These are phyloP conservation scores for Populus euphratica DNA, from an alignment of 345 rosid genomes.

Conservation along the genomic window DNA sequence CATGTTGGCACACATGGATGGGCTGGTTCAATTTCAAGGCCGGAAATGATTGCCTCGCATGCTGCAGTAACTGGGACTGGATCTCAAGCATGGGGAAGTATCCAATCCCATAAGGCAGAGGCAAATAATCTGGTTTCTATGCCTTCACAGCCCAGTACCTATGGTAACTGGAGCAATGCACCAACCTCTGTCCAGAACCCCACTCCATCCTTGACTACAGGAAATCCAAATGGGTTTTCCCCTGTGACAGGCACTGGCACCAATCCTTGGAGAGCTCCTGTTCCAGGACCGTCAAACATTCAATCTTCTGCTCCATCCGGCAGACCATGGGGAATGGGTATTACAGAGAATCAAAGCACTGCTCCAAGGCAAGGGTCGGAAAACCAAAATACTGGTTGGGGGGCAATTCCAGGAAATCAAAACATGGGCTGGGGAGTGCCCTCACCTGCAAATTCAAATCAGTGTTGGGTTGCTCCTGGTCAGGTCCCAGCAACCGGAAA, in stretches of 20 bases:
- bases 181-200: constrained; percentile 40
- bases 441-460: constrained; percentile 44
- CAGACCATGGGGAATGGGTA: constrained; percentile 50
- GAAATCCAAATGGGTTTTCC: constrained; percentile 34
- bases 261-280: constrained; percentile 62
- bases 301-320: constrained; percentile 40
- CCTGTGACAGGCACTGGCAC: constrained; percentile 42
- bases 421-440: constrained; percentile 66
- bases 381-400: constrained; percentile 56
- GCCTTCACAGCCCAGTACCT: constrained; percentile 33
- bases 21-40: constrained; percentile 41
- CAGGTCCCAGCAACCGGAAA: constrained; percentile 48
- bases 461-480: constrained; percentile 46
- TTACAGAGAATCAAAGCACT: constrained; percentile 32
- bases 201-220: constrained; percentile 31
- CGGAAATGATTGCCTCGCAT: constrained; percentile 33
- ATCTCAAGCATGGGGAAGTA: constrained; percentile 51
- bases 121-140: constrained; percentile 21
- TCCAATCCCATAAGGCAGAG: constrained; percentile 41
- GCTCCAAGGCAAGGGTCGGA: constrained; percentile 39
- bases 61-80: constrained; percentile 38
- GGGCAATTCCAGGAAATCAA: constrained; percentile 46
- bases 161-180: constrained; percentile 40
- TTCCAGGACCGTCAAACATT: constrained; percentile 37
- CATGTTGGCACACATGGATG: constrained; percentile 39